Percentiles rank a stretch among this genome's conserved stretches.
These are phyloP conservation scores for Lipomyces oligophaga DNA, from an alignment of 805 yeast species.

Conservation along the genomic window DNA sequence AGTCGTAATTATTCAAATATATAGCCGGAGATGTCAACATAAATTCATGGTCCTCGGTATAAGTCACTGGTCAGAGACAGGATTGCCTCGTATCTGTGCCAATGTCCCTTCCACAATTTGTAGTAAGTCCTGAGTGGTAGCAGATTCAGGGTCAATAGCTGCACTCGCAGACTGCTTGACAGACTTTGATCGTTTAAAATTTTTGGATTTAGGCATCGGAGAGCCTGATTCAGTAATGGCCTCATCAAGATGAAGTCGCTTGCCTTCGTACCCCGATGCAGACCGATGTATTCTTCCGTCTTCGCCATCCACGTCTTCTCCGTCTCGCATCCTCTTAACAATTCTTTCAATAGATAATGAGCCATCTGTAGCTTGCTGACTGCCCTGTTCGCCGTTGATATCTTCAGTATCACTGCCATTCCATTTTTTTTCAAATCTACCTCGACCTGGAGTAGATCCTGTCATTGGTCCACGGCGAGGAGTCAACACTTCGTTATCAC, in stretches of 20 bases:
- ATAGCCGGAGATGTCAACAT: too few species aligned
- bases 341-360: conserved; percentile 8
- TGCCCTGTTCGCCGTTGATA: too few species aligned
- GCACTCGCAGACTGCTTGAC: background rate
- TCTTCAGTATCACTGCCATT: conserved; percentile 7
- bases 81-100: conserved; percentile 22
- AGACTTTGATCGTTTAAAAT: too few species aligned
- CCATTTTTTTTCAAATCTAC: conserved; percentile 1
- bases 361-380: too few species aligned
- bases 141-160: background rate
- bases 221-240: too few species aligned
- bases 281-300: too few species aligned
- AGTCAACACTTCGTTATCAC: conserved; percentile 14
- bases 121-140: conserved; percentile 5
- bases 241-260: conserved; percentile 13
- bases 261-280: conserved; percentile 1
- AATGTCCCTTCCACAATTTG: conserved; percentile 19
- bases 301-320: conserved; percentile 7
- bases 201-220: too few species aligned
- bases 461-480: conserved; percentile 11
- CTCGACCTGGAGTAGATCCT: conserved; percentile 20
- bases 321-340: conserved; percentile 15
- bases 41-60: too few species aligned
- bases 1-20: too few species aligned
- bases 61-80: too few species aligned